These are phyloP conservation scores for Plasmodium reichenowi DNA, from an alignment of 169 alveolate species.

Conservation along the genomic window DNA sequence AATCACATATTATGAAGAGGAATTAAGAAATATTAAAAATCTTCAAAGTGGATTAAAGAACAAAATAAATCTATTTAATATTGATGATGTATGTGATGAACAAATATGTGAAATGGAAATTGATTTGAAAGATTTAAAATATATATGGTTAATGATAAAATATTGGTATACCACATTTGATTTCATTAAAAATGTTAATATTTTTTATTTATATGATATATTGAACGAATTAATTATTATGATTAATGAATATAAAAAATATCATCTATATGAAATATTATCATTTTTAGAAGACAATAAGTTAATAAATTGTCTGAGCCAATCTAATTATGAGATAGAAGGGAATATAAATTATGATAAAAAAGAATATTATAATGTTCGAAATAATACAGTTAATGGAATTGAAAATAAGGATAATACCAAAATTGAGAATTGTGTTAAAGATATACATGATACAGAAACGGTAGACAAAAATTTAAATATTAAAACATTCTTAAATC, in stretches of 20 bases:
- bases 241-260: slow-evolving; percentile 51
- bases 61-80: slow-evolving; percentile 62
- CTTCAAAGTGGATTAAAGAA: slow-evolving; percentile 39
- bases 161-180: slow-evolving; percentile 53
- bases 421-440: background rate
- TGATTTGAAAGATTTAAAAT: slow-evolving; percentile 40
- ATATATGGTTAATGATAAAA: slow-evolving; percentile 70
- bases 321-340: background rate
- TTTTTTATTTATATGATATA: slow-evolving; percentile 65
- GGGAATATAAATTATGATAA: background rate
- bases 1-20: slow-evolving; percentile 66
- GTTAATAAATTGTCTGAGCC: background rate
- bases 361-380: background rate
- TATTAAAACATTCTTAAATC: slow-evolving; percentile 51
- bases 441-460: background rate
- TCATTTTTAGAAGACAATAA: slow-evolving; percentile 25
- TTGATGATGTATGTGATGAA: slow-evolving; percentile 76
- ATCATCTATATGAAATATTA: slow-evolving; percentile 11
- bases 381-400: background rate
- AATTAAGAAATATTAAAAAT: slow-evolving; percentile 40
- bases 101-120: slow-evolving; percentile 70
- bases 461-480: slow-evolving; percentile 19
- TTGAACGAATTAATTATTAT: slow-evolving; percentile 26
- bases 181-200: slow-evolving; percentile 73
- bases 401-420: background rate